Conservation (phyloP, 306 rosid genomes). For the Acacia crassicarpa region DNA sequence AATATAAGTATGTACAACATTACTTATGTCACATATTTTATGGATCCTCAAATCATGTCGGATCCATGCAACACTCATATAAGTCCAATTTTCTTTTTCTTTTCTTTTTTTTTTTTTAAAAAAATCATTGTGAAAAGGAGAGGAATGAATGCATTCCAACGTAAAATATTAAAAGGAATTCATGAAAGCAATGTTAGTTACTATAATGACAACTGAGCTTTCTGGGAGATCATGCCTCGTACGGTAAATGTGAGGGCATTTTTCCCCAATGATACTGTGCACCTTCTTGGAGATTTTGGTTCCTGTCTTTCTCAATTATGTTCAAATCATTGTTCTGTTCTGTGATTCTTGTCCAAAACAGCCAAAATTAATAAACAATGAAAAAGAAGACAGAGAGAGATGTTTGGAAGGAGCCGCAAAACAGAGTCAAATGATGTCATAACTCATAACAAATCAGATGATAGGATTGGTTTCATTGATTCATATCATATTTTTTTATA, state of each 20-base stretch:
- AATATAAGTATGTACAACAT: too few relatives aligned
- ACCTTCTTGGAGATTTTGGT: neutral
- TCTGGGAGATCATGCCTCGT: neutral
- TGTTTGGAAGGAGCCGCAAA: constrained; percentile 19
- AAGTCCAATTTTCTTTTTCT: neutral
- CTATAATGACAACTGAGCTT: neutral
- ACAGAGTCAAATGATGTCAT: neutral
- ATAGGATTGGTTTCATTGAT: neutral
- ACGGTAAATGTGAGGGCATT: neutral
- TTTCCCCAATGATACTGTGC: neutral
- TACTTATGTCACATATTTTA: neutral
- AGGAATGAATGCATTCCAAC: neutral
- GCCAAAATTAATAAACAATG: neutral
- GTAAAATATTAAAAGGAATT: neutral
- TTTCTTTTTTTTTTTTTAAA: too few relatives aligned
- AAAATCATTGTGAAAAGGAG: too few relatives aligned
- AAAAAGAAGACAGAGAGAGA: neutral
- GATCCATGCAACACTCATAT: neutral
- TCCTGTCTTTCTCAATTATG: neutral
- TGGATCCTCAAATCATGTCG: neutral
- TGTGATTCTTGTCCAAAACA: neutral
- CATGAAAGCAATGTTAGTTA: neutral
- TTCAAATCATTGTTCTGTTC: neutral
- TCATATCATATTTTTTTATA: too few relatives aligned
- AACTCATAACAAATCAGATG: neutral